Base-by-base conservation (phyloP, 2,329 filamentous ascomycete genomes). In the Xylariaceae sp. region DNA sequence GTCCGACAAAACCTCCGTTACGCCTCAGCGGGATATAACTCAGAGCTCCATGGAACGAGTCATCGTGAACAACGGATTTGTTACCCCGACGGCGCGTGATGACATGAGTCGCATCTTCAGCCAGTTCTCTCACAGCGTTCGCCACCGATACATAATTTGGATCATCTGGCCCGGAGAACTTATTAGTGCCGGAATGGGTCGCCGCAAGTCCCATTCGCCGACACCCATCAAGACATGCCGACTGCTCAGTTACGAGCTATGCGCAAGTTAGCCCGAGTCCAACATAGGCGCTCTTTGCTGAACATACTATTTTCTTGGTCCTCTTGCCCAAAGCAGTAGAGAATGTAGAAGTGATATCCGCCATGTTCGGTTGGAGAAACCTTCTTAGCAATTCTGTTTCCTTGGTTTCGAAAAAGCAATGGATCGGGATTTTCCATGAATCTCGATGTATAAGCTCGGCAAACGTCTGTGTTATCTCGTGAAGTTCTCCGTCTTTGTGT, bases 1-100 rank as follows among this genome's bases (percentile, higher is more conserved):
- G 62, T 41, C 61, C 61, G 44, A 67, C 39, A 23, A 67, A 67
- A 9, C 53, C n/a, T 1, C 53, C 11, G 39, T 67, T 67, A 1
- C 61, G 65, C 1, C 58, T 58, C 18, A 67, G 64, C 0, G 61
- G 63, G 3, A 67, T 41, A 30, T 30, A 30, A 30, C 23, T 30
- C 23, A 5, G 23, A 30, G 23, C 23, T 5, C 4, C 23, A 4
- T 30, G 23, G 23, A 30, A 30, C 23, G 1, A 30, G 23, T 5
- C 23, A 30, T 30, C 23, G 23, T 30, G 23, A 5, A 30, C 23
- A 30, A 30, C 23, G 23, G 23, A 1, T 10, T 41, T 41, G 37
- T 41, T 41, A 30, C 23, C 23, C 37, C 37, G 37, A 41, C 37
- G 37, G 37, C 23, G 23, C 23, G 37, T 41, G 11, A 41, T 41